Evolutionary conservation across 2,329 filamentous ascomycete species (phyloP).

Genomic region (Ceratocystis papillata): DNA sequence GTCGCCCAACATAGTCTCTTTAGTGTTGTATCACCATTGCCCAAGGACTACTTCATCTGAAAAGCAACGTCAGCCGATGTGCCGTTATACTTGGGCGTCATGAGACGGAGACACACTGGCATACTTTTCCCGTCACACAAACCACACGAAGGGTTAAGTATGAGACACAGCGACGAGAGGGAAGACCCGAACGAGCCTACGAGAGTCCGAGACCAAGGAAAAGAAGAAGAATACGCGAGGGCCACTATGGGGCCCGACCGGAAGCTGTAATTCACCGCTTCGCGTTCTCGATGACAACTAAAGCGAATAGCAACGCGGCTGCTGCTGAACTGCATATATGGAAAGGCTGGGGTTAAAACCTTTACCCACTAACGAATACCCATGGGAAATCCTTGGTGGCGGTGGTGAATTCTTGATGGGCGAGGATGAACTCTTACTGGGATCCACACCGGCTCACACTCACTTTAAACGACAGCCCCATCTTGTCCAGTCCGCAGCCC

Average conservation of each 20-base stretch:
- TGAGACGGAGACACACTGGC: neutral
- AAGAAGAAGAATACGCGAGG: constrained; percentile 11
- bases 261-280: neutral
- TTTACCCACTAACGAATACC: neutral
- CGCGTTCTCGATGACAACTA: neutral
- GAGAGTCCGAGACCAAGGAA: neutral
- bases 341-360: neutral
- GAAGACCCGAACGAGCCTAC: neutral
- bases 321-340: neutral
- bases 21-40: neutral
- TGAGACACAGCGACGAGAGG: neutral
- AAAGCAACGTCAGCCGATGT: constrained; percentile 3
- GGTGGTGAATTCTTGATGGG: neutral
- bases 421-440: neutral
- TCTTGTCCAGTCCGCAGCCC: neutral
- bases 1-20: neutral
- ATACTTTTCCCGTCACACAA: neutral
- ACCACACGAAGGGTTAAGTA: neutral
- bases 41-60: neutral
- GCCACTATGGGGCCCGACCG: neutral
- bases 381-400: neutral
- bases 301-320: neutral
- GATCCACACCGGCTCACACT: neutral
- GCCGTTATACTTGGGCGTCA: neutral
- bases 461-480: neutral